Base-by-base conservation (phyloP, 805 yeast species). In the Priceomyces medius region DNA sequence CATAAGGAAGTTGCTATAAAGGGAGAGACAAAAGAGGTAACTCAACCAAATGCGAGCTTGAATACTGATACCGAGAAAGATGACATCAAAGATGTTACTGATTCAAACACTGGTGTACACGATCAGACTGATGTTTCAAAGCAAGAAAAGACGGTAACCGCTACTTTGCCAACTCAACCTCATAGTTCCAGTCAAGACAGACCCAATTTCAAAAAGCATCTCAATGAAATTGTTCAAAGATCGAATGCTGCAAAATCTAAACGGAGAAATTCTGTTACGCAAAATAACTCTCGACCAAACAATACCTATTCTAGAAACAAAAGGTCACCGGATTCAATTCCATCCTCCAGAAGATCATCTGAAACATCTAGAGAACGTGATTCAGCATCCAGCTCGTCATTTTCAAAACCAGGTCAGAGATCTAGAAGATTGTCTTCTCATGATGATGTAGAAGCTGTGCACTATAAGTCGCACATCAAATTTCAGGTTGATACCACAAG, bases 191-290 rank as follows among this genome's bases (percentile, higher is more conserved):
- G 23, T 13, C 54, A 48, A 12, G 62, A 58, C 20, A 45, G 68
- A 24, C 68, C 68, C 2, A 53, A 64, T 42, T 64, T 63, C 51
- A 63, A 60, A 39, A 53, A 61, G 45, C 61, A 59, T 36, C 54
- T 62, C 35, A 53, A 46, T 36, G 67, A 64, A 24, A 47, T 64
- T 26, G 59, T 54, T 14, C 53, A 48, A 37, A 55, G 38, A 23
- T 47, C 49, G 38, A 45, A 45, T 34, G 42, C 43, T 14, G 48
- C 51, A 31, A 51, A 49, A 42, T 50, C 44, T 26, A 56, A 43
- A 40, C 36, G 46, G 7, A 26, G 20, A 7, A 38, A 32, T 19
- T 12, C 21, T 7, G 20, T 12, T 34, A 28, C 40, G 4, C 42
- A 39, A 32, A 32, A 5, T 3, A 16, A 14, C 8, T 16, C 41